phyloP scores from a whole-genome alignment of 2,329 filamentous ascomycete species.

The Claviceps sp. region DNA sequence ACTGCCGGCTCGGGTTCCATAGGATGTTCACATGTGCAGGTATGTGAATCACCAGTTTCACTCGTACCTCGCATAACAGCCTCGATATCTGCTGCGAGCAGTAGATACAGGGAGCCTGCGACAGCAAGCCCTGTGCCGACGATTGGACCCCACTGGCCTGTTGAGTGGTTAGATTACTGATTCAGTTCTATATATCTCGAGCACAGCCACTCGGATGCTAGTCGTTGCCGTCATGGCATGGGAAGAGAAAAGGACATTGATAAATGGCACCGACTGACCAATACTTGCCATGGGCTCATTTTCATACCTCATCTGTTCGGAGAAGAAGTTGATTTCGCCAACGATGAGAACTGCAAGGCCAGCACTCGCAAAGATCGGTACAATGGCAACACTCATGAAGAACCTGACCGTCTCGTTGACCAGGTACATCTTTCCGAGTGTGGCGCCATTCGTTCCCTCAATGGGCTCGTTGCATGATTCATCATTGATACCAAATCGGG shows the following conservation, averaged over 20 bases:
- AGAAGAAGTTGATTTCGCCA: conserved; percentile 53
- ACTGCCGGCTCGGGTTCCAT: not conserved
- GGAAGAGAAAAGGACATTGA: not conserved
- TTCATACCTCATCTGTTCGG: conserved; percentile 38
- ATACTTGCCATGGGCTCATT: conserved; percentile 50
- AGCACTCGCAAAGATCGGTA: conserved; percentile 44
- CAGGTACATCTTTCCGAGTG: conserved; percentile 34
- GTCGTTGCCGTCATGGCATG: not conserved
- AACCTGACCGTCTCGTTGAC: conserved; percentile 41
- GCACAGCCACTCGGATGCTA: not conserved
- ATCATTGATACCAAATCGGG: conserved; percentile 17
- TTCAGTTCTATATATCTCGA: too few species aligned
- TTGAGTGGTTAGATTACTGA: not conserved
- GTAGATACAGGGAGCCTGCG: conserved; percentile 44
- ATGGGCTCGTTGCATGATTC: conserved; percentile 26
- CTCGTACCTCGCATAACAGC: conserved; percentile 5
- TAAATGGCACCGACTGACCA: conserved; percentile 27
- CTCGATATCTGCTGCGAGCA: conserved; percentile 25
- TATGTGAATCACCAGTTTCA: not conserved
- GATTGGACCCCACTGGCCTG: conserved; percentile 47
- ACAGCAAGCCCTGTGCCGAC: conserved; percentile 44
- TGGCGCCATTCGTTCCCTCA: conserved; percentile 42
- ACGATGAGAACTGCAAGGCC: conserved; percentile 45
- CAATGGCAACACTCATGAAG: conserved; percentile 41
- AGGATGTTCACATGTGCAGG: conserved; percentile 10